These are phyloP conservation scores for Rhytidhysteron rufulum DNA, from an alignment of 2,329 filamentous ascomycete species.

Conservation along the genomic window DNA sequence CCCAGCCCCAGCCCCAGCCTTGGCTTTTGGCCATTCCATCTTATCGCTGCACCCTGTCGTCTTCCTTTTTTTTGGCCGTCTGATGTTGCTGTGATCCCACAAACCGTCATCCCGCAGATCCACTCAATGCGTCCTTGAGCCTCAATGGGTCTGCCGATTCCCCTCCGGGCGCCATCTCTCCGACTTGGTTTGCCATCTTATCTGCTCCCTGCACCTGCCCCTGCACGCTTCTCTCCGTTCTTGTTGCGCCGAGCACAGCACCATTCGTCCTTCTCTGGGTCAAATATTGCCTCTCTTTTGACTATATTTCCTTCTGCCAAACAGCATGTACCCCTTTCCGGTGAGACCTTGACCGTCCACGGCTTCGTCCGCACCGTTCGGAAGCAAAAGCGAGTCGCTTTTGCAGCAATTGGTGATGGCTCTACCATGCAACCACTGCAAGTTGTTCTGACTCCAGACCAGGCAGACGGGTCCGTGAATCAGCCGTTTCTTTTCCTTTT, in stretches of 20 bases:
- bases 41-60: not conserved
- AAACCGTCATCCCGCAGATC: not conserved
- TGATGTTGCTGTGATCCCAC: not conserved
- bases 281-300: constrained; percentile 47
- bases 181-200: constrained; percentile 8
- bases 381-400: constrained; percentile 78
- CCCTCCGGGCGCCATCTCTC: not conserved
- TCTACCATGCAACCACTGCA: constrained; percentile 77
- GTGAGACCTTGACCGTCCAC: constrained; percentile 49
- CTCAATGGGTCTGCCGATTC: constrained; percentile 1
- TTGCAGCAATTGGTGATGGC: constrained; percentile 83
- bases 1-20: too few relatives aligned
- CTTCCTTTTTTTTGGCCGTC: not conserved
- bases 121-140: not conserved
- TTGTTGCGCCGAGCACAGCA: constrained; percentile 20
- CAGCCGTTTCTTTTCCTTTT: not conserved
- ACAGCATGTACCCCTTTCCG: constrained; percentile 45
- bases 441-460: constrained; percentile 68
- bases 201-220: constrained; percentile 13
- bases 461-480: constrained; percentile 66
- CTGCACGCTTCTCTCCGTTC: constrained; percentile 13
- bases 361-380: constrained; percentile 82
- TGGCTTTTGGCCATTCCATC: too few relatives aligned
- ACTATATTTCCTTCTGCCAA: constrained; percentile 45
- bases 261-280: constrained; percentile 25